Conservation (phyloP, 805 yeast species). For the Nakazawaea anatomiae region DNA sequence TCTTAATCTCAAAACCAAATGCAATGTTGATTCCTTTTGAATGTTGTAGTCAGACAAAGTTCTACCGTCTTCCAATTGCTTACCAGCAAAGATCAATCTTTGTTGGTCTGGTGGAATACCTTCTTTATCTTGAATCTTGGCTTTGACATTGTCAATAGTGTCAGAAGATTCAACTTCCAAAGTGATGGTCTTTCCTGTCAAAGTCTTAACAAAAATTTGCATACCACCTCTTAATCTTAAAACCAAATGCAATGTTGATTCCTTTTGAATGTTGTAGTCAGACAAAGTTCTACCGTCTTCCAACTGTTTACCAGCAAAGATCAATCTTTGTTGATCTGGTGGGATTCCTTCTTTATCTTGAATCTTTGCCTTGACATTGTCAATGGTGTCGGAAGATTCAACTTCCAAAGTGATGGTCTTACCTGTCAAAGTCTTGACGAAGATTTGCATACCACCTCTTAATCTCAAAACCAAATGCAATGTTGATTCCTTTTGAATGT, state of each 20-base stretch:
- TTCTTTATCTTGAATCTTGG: conserved; percentile 98
- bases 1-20: conserved; percentile 80
- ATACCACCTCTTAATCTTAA: conserved; percentile 20
- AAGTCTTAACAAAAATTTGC: no score
- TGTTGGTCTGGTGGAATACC: conserved; percentile 99
- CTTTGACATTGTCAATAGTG: conserved; percentile 62
- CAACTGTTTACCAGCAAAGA: conserved; percentile 41
- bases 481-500: conserved; percentile 40
- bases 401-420: conserved; percentile 85
- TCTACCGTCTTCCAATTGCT: no score
- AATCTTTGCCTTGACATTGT: conserved; percentile 36
- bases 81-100: conserved; percentile 41
- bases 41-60: no score
- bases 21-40: conserved; percentile 29
- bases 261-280: conserved; percentile 58
- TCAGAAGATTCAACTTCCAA: no score
- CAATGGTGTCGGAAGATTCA: conserved; percentile 39
- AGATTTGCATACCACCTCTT: conserved; percentile 72
- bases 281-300: conserved; percentile 87
- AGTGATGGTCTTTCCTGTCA: no score
- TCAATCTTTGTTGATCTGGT: conserved; percentile 39
- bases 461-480: conserved; percentile 28
- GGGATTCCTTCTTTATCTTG: conserved; percentile 40
- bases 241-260: conserved; percentile 32
- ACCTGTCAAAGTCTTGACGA: conserved; percentile 86